Evolutionary conservation across 139 green algal species (phyloP).

Genomic region (Limnomonas spitsbergensis): DNA sequence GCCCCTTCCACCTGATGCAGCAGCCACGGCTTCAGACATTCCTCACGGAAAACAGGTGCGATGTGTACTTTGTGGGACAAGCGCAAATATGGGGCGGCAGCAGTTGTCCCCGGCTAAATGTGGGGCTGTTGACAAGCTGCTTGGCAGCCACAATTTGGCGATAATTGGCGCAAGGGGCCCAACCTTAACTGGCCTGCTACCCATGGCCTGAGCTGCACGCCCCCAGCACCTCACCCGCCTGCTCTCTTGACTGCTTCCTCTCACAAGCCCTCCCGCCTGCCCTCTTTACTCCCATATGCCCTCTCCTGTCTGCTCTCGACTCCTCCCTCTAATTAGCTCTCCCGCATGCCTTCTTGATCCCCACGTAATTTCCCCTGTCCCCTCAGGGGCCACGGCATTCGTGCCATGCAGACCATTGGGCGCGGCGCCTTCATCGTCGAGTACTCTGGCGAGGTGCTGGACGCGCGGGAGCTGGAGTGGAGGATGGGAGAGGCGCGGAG

Average conservation of each 20-base stretch:
- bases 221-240: background rate
- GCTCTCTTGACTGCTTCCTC: too few relatives aligned
- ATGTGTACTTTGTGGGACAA: too few relatives aligned
- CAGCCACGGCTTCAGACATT: conserved; percentile 65
- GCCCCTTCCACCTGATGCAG: conserved; percentile 67
- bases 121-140: too few relatives aligned
- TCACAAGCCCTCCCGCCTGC: too few relatives aligned
- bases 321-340: too few relatives aligned
- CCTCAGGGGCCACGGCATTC: conserved; percentile 61
- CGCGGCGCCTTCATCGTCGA: conserved; percentile 78
- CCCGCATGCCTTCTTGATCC: too few relatives aligned
- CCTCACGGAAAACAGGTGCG: conserved; percentile 60
- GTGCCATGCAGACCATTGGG: conserved; percentile 40
- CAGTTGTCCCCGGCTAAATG: too few relatives aligned
- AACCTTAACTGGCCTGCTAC: background rate
- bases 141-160: too few relatives aligned
- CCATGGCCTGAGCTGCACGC: background rate
- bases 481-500: conserved; percentile 64
- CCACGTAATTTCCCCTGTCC: too few relatives aligned
- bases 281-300: too few relatives aligned
- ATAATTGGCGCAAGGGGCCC: background rate
- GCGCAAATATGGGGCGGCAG: too few relatives aligned
- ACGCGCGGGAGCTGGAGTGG: conserved; percentile 38
- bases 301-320: too few relatives aligned
- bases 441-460: conserved; percentile 75